phyloP scores from a whole-genome alignment of 805 yeast genomes.

The Candida sakaeoensis region DNA sequence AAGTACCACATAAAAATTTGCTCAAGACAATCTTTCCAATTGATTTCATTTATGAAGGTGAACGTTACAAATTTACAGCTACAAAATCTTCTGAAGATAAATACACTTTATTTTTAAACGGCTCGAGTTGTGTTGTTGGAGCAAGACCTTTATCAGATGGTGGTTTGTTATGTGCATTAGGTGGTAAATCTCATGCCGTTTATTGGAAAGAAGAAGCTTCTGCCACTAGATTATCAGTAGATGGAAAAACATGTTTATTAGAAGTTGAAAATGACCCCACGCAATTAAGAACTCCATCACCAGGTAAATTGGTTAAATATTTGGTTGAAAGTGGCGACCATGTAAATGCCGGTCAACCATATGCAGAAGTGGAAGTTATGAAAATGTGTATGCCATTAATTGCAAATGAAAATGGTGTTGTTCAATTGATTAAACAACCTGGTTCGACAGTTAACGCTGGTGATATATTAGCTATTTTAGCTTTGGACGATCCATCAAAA shows the following conservation, averaged over 20 bases:
- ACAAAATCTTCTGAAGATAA: constrained; percentile 85
- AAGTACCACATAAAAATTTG: constrained; percentile 79
- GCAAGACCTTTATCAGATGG: constrained; percentile 92
- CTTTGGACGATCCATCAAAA: constrained; percentile 94
- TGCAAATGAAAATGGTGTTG: constrained; percentile 89
- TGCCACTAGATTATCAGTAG: constrained; percentile 92
- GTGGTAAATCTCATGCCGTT: constrained; percentile 90
- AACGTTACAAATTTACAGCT: constrained; percentile 90
- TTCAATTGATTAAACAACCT: constrained; percentile 93
- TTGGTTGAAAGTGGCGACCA: constrained; percentile 96
- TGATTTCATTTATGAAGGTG: constrained; percentile 94
- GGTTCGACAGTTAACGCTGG: constrained; percentile 97
- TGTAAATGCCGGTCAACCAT: constrained; percentile 84
- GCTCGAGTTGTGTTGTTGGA: constrained; percentile 84
- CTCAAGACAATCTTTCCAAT: constrained; percentile 87
- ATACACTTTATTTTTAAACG: constrained; percentile 88
- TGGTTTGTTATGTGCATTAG: constrained; percentile 81
- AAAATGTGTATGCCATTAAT: constrained; percentile 98
- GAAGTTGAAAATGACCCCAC: constrained; percentile 98
- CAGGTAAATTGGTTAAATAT: constrained; percentile 93
- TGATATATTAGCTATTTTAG: constrained; percentile 90
- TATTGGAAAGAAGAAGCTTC: constrained; percentile 98
- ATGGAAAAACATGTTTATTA: constrained; percentile 87
- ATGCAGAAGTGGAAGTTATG: constrained; percentile 99
- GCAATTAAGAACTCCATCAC: constrained; percentile 97